Base-by-base conservation (phyloP, 2,329 filamentous ascomycete species). In the Orbilia blumenaviensis region DNA sequence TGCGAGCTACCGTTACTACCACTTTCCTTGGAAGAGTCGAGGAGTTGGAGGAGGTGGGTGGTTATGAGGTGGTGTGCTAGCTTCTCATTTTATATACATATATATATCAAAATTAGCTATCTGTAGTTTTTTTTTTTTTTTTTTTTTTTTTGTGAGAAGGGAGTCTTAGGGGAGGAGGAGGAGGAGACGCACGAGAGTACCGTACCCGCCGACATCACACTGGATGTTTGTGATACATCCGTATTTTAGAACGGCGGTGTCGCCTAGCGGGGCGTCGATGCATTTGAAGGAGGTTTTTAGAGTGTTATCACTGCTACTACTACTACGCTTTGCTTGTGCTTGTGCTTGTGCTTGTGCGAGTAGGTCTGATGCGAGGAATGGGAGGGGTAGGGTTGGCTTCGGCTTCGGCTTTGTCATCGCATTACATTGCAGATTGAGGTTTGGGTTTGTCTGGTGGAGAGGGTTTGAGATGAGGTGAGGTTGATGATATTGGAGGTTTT, bases 381-480 rank as follows among this genome's bases (percentile, higher is more conserved):
- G 72, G 29, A 63, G 42, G 2, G 29, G 16, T 50, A 58, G 29
- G 42, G n/a, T n/a, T n/a, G n/a, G n/a, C n/a, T n/a, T n/a, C n/a
- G n/a, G n/a, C n/a, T n/a, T n/a, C n/a, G n/a, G n/a, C n/a, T 52
- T 66, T 52, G 72, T 64, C 72, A 76, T 76, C 50, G 38, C 32
- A 60, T 32, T 44, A 18, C 44, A 48, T 16, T 9, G 21, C 2
- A 8, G 9, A 3, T 1, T 1, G 34, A 16, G 2, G 46, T 25
- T 7, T 14, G 16, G 27, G 14, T 32, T 52, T 16, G 41, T 23
- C 5, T 23, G 42, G 21, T 34, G 29, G 29, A 34, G 29, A 10
- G 5, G 29, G 18, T 46, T 16, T 8, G 3, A 18, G 18, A 21
- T 21, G 23, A 7, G 36, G 12, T 38, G 36, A 27, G 23, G 8